A percentile compares a stretch with the other conserved stretches of the same genome.
Conservation (phyloP, 2,329 filamentous ascomycete genomes). For the Aspergillus viridinutans region DNA sequence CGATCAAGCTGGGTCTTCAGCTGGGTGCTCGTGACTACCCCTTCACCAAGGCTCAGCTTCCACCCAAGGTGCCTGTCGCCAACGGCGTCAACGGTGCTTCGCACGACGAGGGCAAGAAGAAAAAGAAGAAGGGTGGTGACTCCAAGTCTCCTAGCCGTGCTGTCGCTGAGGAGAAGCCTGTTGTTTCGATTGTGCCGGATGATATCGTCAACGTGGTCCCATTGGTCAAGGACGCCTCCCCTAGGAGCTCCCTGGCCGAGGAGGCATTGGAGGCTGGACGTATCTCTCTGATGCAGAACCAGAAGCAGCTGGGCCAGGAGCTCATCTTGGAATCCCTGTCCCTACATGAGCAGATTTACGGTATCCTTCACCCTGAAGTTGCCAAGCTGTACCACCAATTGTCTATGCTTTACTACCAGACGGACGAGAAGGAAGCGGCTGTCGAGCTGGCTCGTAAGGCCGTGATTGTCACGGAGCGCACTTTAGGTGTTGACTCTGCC, state of each 20-base stretch:
- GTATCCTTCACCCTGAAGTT: slow-evolving; percentile 93
- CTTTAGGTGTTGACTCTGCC: slow-evolving; percentile 84
- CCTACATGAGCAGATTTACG: slow-evolving; percentile 97
- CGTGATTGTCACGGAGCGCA: slow-evolving; percentile 92
- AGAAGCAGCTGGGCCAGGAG: slow-evolving; percentile 94
- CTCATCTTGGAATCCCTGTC: slow-evolving; percentile 93
- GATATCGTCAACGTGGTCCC: slow-evolving; percentile 93
- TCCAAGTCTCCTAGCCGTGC: slow-evolving; percentile 44
- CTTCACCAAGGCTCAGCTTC: slow-evolving; percentile 52
- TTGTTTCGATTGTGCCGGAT: slow-evolving; percentile 69
- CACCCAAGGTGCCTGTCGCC: slow-evolving; percentile 30
- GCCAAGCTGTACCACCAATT: slow-evolving; percentile 91
- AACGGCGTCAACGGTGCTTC: slow-evolving; percentile 36
- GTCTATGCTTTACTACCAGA: slow-evolving; percentile 92
- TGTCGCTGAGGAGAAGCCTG: slow-evolving; percentile 43
- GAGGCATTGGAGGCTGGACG: slow-evolving; percentile 93
- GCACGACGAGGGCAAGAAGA: slow-evolving; percentile 47
- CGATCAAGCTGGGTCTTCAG: slow-evolving; percentile 85
- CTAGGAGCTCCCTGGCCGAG: slow-evolving; percentile 84
- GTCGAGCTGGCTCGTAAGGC: slow-evolving; percentile 95
- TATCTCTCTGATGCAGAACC: slow-evolving; percentile 90
- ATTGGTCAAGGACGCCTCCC: slow-evolving; percentile 88
- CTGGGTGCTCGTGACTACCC: slow-evolving; percentile 72
- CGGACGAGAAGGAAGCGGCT: slow-evolving; percentile 95
- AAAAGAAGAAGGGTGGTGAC: slow-evolving; percentile 55